Conservation (phyloP, 129 eudicot genomes). For the Smallanthus sonchifolius region DNA sequence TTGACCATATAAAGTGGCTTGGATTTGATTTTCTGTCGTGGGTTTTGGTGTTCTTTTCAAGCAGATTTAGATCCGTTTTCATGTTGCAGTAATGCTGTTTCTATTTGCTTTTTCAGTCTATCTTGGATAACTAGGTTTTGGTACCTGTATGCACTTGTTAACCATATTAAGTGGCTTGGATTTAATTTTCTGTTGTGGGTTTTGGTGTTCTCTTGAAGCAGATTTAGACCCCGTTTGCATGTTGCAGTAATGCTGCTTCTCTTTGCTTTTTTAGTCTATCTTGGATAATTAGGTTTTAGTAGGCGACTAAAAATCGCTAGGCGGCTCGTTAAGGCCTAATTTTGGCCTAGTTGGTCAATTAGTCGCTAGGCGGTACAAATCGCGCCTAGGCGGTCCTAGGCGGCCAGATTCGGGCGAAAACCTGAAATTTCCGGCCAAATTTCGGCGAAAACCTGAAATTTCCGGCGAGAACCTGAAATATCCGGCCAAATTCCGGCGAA, state of each 20-base stretch:
- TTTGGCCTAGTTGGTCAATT: no score
- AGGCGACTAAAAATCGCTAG: no score
- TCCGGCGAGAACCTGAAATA: no score
- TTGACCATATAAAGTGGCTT: not conserved
- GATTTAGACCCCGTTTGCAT: constrained; percentile 27
- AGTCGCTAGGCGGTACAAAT: no score
- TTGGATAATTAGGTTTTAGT: not conserved
- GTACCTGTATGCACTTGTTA: not conserved
- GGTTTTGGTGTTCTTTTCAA: constrained; percentile 4
- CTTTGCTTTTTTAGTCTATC: not conserved
- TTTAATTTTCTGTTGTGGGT: not conserved
- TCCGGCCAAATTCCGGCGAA: no score
- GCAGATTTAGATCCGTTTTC: not conserved
- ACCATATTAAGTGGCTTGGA: not conserved
- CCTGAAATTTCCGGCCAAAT: no score
- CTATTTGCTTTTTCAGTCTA: not conserved
- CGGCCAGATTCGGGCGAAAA: no score
- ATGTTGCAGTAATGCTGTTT: constrained; percentile 1
- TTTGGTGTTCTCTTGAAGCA: constrained; percentile 27
- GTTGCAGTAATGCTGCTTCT: not conserved
- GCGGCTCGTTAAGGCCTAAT: no score
- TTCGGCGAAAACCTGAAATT: no score
- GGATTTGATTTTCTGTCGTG: not conserved
- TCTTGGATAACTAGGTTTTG: not conserved
- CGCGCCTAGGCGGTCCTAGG: no score